A percentile compares a stretch with the other conserved stretches of the same genome.
Conservation (phyloP, 345 rosid species). For the Eucalyptus camaldulensis region DNA sequence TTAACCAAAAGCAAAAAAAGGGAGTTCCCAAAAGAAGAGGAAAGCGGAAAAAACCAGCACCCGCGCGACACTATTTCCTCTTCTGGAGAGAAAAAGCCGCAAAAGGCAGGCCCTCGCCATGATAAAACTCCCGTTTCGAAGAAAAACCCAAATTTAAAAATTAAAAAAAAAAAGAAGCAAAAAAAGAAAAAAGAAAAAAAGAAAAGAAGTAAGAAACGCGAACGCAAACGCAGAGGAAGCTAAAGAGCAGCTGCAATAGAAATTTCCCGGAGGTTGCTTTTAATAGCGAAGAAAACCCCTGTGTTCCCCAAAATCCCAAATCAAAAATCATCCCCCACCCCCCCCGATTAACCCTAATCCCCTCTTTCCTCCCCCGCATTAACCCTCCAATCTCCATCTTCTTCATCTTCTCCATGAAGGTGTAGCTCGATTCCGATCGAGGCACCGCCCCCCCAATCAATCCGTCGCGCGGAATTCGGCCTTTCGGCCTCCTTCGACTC, state of each 20-base stretch:
- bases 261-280: background rate
- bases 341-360: background rate
- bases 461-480: background rate
- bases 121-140: background rate
- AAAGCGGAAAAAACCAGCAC: background rate
- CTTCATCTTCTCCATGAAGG: background rate
- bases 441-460: background rate
- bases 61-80: background rate
- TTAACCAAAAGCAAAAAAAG: background rate
- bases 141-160: background rate
- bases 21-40: background rate
- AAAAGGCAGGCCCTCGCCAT: background rate
- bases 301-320: background rate
- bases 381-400: background rate
- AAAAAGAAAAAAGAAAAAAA: rapidly evolving
- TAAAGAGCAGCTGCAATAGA: background rate
- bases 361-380: background rate
- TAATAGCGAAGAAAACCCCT: background rate
- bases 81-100: background rate
- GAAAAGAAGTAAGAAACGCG: too few species aligned
- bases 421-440: background rate
- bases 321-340: too few species aligned
- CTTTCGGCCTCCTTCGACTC: background rate
- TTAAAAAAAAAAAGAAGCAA: rapidly evolving
- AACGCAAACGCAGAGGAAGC: background rate